Base-by-base conservation (phyloP, 2,329 filamentous ascomycete genomes). In the Hypomyces perniciosus region DNA sequence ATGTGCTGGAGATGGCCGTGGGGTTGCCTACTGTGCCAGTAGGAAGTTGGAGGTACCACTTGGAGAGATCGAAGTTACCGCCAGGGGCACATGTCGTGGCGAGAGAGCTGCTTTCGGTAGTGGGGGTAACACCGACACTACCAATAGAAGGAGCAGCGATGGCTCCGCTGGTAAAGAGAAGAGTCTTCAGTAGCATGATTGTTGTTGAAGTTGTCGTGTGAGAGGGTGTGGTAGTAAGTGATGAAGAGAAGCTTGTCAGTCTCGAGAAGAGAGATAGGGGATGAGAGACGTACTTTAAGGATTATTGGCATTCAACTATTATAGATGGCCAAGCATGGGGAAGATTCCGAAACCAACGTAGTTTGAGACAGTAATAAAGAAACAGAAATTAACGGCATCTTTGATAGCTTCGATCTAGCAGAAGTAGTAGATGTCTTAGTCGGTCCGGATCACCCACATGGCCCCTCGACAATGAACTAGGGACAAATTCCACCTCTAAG, bases 21-120 rank as follows among this genome's bases (percentile, higher is more conserved):
- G 54, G 52, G 9, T 45, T 49, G 4, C 54, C 48, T 8, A 46
- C 35, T 28, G 20, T 60, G 46, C 68, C 70, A 12, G 58, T 66
- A 2, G 71, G 70, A 1, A 73, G 63, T 51, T 73, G 70, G 2
- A 74, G 66, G 8, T 56, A 65, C 61, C 65, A 68, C 13, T 57
- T 53, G 10, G 56, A 55, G 29, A 68, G 65, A 48, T 68, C 62
- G 46, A 68, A 65, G 54, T 65, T 68, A 7, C 65, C 65, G 7
- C 52, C 52, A 26, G 52, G 48, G 13, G 46, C 46, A 10, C 51
- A 53, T 10, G 13, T 28, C 2, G 50, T 39, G 44, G 44, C 37
- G 27, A 46, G 41, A 8, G 40, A 10, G 27, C 13, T 26, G 9
- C 10, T 26, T 3, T 42, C 12, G 40, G 40, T 28, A 42, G 40